Conservation (phyloP, 2,329 filamentous ascomycete genomes). For the Coleophoma crateriformis region DNA sequence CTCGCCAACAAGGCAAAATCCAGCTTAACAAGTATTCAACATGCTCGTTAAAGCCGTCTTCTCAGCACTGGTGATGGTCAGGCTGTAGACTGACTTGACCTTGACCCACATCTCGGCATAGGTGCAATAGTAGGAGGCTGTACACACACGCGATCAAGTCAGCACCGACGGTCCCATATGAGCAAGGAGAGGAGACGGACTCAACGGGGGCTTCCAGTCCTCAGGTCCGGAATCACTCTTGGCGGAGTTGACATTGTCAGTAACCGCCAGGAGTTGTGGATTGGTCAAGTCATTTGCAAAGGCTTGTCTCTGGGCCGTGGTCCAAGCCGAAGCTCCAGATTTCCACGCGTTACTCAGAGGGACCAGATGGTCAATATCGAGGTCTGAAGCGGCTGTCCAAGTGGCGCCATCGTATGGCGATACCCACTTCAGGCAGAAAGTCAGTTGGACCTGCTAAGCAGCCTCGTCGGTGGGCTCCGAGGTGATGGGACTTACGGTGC, state of each 20-base stretch:
- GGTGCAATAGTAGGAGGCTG: constrained; percentile 64
- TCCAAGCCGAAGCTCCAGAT: constrained; percentile 70
- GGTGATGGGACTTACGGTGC: constrained; percentile 30
- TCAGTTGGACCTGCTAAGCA: neutral
- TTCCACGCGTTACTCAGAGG: constrained; percentile 79
- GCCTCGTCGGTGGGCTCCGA: too few relatives aligned
- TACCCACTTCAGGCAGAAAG: constrained; percentile 40
- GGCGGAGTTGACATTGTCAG: constrained; percentile 65
- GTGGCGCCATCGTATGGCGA: constrained; percentile 69
- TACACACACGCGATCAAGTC: neutral
- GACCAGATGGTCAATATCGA: constrained; percentile 83
- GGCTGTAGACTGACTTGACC: constrained; percentile 67
- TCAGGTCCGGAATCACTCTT: constrained; percentile 75
- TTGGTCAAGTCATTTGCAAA: constrained; percentile 75
- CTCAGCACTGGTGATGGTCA: constrained; percentile 68
- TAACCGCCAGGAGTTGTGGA: constrained; percentile 76
- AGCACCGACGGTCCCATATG: constrained; percentile 8
- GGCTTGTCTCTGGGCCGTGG: constrained; percentile 55
- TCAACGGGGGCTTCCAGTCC: constrained; percentile 66
- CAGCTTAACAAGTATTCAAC: constrained; percentile 54
- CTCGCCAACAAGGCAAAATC: too few relatives aligned
- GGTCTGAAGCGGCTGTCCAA: constrained; percentile 62
- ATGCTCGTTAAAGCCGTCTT: constrained; percentile 62
- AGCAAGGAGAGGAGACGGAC: constrained; percentile 28
- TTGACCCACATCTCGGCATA: constrained; percentile 71